These are phyloP conservation scores for Aurinia saxatilis DNA, from an alignment of 345 rosid genomes.

Conservation along the genomic window DNA sequence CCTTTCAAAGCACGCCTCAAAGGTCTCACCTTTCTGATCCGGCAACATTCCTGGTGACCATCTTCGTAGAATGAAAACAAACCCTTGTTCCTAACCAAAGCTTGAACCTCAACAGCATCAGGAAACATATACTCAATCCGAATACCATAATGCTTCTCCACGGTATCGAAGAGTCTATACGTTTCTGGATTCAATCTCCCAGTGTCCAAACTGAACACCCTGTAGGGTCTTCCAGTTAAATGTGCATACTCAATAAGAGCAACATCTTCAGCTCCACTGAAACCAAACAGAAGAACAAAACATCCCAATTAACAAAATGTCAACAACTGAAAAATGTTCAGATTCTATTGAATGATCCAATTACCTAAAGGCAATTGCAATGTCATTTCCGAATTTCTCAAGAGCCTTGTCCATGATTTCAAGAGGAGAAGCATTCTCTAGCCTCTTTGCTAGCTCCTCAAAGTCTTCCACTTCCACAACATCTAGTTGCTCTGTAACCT, in stretches of 20 bases:
- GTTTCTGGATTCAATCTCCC: constrained; percentile 95
- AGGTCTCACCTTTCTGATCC: constrained; percentile 94
- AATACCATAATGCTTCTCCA: constrained; percentile 78
- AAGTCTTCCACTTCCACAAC: constrained; percentile 49
- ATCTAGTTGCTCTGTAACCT: constrained; percentile 48
- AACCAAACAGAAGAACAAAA: neutral
- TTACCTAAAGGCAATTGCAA: constrained; percentile 94
- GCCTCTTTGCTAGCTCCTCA: constrained; percentile 49
- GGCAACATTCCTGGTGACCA: constrained; percentile 98
- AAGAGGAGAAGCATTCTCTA: constrained; percentile 71
- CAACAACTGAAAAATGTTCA: neutral
- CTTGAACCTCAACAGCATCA: constrained; percentile 93
- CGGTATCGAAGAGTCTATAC: constrained; percentile 58
- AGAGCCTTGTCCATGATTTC: constrained; percentile 87
- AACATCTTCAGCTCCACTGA: constrained; percentile 97
- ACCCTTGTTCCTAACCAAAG: constrained; percentile 84
- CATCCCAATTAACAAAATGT: neutral
- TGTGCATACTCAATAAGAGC: constrained; percentile 89
- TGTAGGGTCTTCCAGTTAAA: constrained; percentile 70
- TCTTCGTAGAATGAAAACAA: constrained; percentile 95
- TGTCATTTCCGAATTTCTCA: constrained; percentile 71
- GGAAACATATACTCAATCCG: constrained; percentile 93
- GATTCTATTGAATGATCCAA: neutral
- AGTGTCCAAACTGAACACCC: constrained; percentile 92
- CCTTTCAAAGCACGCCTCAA: constrained; percentile 87